These are phyloP conservation scores for Aspergillus pseudoviridinutans DNA, from an alignment of 2,329 filamentous ascomycete species.

Conservation along the genomic window DNA sequence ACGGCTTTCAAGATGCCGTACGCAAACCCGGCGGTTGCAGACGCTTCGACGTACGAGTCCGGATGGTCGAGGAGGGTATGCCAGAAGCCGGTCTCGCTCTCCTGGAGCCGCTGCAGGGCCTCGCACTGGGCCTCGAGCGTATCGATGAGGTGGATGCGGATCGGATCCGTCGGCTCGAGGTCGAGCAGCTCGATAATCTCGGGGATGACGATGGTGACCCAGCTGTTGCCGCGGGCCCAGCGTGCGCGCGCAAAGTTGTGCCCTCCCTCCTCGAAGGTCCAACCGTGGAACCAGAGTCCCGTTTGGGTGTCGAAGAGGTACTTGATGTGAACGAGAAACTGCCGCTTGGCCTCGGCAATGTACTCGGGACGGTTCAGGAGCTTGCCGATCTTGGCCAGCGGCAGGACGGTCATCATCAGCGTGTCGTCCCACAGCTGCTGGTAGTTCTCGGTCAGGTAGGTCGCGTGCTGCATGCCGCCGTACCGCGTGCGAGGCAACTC, in stretches of 20 bases:
- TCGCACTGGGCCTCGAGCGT: constrained; percentile 66
- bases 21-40: constrained; percentile 75
- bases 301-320: constrained; percentile 70
- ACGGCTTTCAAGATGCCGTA: constrained; percentile 74
- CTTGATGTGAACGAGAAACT: constrained; percentile 73
- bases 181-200: constrained; percentile 73
- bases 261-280: constrained; percentile 67
- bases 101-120: constrained; percentile 60
- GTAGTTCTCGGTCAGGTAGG: constrained; percentile 66
- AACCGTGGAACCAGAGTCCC: constrained; percentile 77
- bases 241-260: constrained; percentile 55
- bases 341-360: constrained; percentile 70
- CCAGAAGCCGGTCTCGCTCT: constrained; percentile 60
- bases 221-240: constrained; percentile 56
- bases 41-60: constrained; percentile 72
- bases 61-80: constrained; percentile 68
- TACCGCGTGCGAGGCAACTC: constrained; percentile 68
- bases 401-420: constrained; percentile 82
- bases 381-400: constrained; percentile 73
- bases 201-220: constrained; percentile 79
- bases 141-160: constrained; percentile 48
- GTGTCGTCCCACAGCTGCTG: constrained; percentile 83
- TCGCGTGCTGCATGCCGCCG: constrained; percentile 71
- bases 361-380: constrained; percentile 68
- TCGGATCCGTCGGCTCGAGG: constrained; percentile 55